These are phyloP conservation scores for Kwoniella botswanensis DNA, from an alignment of 768 basidiomycete genomes.

Conservation along the genomic window DNA sequence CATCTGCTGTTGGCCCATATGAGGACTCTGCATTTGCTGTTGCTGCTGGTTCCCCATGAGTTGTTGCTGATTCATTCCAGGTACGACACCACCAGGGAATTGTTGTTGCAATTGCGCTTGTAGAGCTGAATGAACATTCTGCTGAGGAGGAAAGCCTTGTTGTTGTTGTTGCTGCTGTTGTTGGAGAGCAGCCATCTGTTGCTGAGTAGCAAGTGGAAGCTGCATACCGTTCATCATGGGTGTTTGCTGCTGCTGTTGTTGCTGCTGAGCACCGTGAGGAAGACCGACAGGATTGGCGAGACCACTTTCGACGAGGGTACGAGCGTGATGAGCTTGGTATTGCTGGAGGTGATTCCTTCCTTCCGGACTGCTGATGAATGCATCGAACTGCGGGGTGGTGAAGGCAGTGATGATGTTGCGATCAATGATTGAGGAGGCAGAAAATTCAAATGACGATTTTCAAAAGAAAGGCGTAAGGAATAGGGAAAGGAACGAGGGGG, in stretches of 20 bases:
- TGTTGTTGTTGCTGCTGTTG: slow-evolving; percentile 40
- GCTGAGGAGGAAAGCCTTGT: slow-evolving; percentile 10
- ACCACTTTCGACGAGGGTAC: slow-evolving; percentile 29
- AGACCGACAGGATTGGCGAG: slow-evolving; percentile 27
- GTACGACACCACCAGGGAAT: slow-evolving; percentile 19
- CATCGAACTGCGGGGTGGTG: slow-evolving; percentile 34
- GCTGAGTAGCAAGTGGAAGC: slow-evolving; percentile 34
- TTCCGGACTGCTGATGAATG: slow-evolving; percentile 35
- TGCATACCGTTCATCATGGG: slow-evolving; percentile 35
- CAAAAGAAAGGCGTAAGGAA: background rate
- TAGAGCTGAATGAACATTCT: slow-evolving; percentile 18
- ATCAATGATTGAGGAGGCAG: background rate
- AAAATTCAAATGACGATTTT: background rate
- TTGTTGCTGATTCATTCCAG: slow-evolving; percentile 16
- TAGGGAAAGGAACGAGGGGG: no score
- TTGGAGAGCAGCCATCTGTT: slow-evolving; percentile 37
- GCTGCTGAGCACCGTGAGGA: slow-evolving; percentile 18
- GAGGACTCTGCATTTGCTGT: slow-evolving; percentile 29
- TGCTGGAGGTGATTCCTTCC: slow-evolving; percentile 38
- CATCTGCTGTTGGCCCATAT: slow-evolving; percentile 21
- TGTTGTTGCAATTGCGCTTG: slow-evolving; percentile 31
- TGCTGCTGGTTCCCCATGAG: slow-evolving; percentile 5
- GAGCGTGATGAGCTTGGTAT: slow-evolving; percentile 36
- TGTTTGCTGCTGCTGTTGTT: slow-evolving; percentile 26
- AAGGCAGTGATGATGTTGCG: background rate